Percentiles rank a stretch among this genome's conserved stretches.
phyloP scores from a whole-genome alignment of 257 asterid genomes.

The Solanum pimpinellifolium region DNA sequence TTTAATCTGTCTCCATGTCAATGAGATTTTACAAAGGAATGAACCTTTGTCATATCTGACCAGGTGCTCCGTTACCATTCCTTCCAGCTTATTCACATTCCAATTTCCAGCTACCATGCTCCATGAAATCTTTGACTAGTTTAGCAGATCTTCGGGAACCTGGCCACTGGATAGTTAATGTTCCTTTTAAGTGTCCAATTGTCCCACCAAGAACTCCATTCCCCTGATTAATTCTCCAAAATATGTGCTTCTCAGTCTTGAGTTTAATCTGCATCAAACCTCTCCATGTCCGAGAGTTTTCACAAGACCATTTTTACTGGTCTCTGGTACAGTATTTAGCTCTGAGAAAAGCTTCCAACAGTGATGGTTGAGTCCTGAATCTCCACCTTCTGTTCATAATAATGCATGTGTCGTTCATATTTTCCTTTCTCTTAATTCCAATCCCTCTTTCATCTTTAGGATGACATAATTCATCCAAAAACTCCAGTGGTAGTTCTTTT shows the following conservation, averaged over 20 bases:
- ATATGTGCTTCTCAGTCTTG: neutral
- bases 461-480: neutral
- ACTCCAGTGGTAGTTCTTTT: neutral
- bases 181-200: neutral
- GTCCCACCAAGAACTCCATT: neutral
- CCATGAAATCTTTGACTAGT: neutral
- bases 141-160: neutral
- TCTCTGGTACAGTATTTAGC: neutral
- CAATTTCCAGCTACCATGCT: neutral
- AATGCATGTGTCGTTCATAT: neutral
- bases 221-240: neutral
- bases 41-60: neutral
- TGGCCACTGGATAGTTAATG: neutral
- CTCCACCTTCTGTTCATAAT: neutral
- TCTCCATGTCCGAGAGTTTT: neutral
- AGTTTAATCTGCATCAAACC: neutral
- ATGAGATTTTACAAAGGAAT: neutral
- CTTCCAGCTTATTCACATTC: neutral
- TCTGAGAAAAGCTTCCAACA: neutral
- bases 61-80: neutral
- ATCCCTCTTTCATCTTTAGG: neutral
- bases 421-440: neutral
- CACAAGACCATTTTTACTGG: neutral
- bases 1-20: neutral
- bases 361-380: neutral